Conservation (phyloP, 352 stramenopile species). For the Elongisporangium anandrum region DNA sequence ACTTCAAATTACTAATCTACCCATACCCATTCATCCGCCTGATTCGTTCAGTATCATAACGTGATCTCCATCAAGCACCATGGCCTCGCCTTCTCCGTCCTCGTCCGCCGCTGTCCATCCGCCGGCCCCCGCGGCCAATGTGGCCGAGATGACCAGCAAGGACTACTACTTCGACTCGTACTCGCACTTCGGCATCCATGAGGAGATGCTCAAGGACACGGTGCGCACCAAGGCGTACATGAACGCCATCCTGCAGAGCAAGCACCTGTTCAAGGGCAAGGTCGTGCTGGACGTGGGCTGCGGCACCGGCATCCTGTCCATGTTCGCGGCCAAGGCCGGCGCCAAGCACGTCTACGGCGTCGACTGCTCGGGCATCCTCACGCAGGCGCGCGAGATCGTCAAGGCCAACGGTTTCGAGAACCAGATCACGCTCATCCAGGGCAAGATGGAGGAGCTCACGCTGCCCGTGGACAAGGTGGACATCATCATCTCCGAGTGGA, state of each 20-base stretch:
- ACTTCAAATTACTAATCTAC: background rate
- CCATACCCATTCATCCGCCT: background rate
- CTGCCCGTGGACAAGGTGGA: conserved; percentile 93
- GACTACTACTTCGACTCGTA: conserved; percentile 99
- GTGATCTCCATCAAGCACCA: too few species aligned
- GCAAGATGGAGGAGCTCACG: conserved; percentile 91
- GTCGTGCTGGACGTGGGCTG: conserved; percentile 96
- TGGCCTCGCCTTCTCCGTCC: conserved; percentile 23
- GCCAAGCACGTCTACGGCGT: conserved; percentile 92
- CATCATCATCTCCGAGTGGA: conserved; percentile 99
- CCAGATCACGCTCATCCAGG: conserved; percentile 94
- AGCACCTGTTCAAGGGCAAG: conserved; percentile 96
- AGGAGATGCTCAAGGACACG: conserved; percentile 98
- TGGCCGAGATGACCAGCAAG: conserved; percentile 80
- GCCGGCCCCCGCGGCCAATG: conserved; percentile 4
- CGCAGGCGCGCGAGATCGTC: conserved; percentile 94
- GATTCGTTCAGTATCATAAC: background rate
- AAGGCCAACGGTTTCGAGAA: conserved; percentile 91
- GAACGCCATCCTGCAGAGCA: conserved; percentile 96
- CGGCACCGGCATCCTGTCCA: conserved; percentile 95
- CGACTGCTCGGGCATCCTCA: conserved; percentile 94
- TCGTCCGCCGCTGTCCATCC: conserved; percentile 14
- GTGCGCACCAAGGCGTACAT: conserved; percentile 97
- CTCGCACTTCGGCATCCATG: conserved; percentile 97
- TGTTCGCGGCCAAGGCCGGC: conserved; percentile 95